Base-by-base conservation (phyloP, 257 asterid species). In the Solanum infundibuliforme region DNA sequence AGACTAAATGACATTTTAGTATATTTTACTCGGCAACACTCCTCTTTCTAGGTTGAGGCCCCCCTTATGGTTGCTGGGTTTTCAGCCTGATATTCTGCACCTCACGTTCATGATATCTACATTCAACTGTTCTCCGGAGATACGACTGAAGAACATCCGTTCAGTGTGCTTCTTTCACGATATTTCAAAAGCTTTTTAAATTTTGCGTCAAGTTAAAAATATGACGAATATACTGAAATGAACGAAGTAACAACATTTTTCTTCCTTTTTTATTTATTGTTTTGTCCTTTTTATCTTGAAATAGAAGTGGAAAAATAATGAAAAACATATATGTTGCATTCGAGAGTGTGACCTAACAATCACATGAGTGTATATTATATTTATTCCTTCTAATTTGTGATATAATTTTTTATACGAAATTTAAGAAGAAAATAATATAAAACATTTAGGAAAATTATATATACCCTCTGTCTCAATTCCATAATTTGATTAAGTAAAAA, bases 21-120 rank as follows among this genome's bases (percentile, higher is more conserved):
- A 60, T 0, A 60, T 60, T 21, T 60, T 52, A 7, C 23, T 5
- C 1, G 23, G 60, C 9, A 0, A 16, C 4, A 5, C 23, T 52
- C 23, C 23, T 3, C 23, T 52, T 52, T 16, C 8, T 9, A 20
- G 4, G 62, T 2, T 1, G 23, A 52, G 62, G 4, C 9, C n/a
- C 23, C 9, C 60, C 60, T 16, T 6, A 55, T 55, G n/a, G n/a
- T 18, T 55, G n/a, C 2, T 7, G 1, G 4, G 8, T 55, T 20
- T 4, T 55, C 10, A 1, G 0, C 23, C 1, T 52, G 3, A 2
- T 55, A 20, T 55, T 0, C 0, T 55, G 11, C 2, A 55, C 65
- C 25, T 55, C 65, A 8, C 11, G 8, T 55, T 55, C 25, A 18
- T 55, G n/a, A 55, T 55, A 55, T 1, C 3, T 55, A 20, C 25